phyloP scores from a whole-genome alignment of 768 basidiomycete genomes.

The Punctularia strigosozonata region DNA sequence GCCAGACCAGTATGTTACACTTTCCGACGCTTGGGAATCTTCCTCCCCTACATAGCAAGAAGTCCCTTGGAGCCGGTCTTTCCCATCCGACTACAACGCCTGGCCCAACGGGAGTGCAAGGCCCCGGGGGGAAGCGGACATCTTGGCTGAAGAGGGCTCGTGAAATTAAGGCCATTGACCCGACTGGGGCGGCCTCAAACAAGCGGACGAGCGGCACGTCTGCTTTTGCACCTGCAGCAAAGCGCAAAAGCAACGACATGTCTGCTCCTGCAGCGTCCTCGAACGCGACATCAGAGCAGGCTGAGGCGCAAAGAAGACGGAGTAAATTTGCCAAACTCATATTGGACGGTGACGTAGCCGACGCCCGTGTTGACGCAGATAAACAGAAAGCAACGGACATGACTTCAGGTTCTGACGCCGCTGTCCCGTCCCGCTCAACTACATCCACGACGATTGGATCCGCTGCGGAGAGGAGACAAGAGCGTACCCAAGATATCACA shows the following conservation, averaged over 20 bases:
- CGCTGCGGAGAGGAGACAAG: too few species aligned
- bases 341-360: too few species aligned
- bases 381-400: too few species aligned
- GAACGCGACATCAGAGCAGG: too few species aligned
- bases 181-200: slow-evolving; percentile 17
- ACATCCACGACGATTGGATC: too few species aligned
- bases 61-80: too few species aligned
- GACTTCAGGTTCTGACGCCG: too few species aligned
- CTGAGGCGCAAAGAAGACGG: not conserved
- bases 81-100: slow-evolving; percentile 16
- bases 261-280: slow-evolving; percentile 5
- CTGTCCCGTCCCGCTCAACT: too few species aligned
- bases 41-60: too few species aligned
- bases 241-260: slow-evolving; percentile 52
- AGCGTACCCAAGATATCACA: too few species aligned
- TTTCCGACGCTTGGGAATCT: too few species aligned
- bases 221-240: slow-evolving; percentile 22
- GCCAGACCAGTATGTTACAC: too few species aligned
- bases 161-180: slow-evolving; percentile 59
- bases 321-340: not conserved
- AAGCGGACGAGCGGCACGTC: slow-evolving; percentile 17
- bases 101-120: slow-evolving; percentile 23
- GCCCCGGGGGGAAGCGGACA: slow-evolving; percentile 47
- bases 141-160: slow-evolving; percentile 76
- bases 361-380: slow-evolving; percentile 24